Evolutionary conservation across 768 basidiomycete genomes (phyloP).

Genomic region (Suillus clintonianus): DNA sequence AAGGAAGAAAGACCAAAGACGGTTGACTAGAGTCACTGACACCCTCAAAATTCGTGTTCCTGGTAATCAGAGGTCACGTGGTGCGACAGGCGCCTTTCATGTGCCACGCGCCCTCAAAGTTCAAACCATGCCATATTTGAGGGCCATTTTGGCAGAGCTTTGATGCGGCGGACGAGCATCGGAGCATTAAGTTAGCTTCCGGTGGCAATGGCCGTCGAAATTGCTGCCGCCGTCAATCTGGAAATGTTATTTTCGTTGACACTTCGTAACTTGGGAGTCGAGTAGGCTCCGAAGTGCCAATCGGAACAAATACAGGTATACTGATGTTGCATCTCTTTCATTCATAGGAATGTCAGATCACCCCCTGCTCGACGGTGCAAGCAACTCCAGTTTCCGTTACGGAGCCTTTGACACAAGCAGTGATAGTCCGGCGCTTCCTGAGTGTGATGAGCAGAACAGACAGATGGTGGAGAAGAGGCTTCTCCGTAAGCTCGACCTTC

Average conservation of each 20-base stretch:
- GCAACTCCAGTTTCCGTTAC: neutral
- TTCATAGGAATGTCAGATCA: neutral
- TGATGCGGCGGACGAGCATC: too few species aligned
- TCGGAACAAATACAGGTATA: neutral
- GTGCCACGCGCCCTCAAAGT: too few species aligned
- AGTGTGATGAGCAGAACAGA: slow-evolving; percentile 22
- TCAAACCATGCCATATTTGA: too few species aligned
- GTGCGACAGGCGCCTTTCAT: too few species aligned
- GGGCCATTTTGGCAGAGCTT: too few species aligned
- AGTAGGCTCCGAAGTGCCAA: neutral
- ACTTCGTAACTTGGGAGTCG: neutral
- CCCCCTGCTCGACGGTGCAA: neutral
- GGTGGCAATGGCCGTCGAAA: neutral
- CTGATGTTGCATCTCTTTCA: neutral
- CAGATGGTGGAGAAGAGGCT: slow-evolving; percentile 48
- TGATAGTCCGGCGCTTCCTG: neutral
- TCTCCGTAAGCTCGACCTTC: slow-evolving; percentile 43
- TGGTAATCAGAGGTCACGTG: too few species aligned
- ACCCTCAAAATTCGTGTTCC: too few species aligned
- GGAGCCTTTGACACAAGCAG: neutral
- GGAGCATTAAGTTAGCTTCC: neutral
- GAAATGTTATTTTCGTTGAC: neutral
- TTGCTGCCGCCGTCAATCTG: neutral
- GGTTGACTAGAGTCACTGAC: too few species aligned
- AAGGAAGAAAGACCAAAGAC: too few species aligned